Conservation (phyloP, 2,329 filamentous ascomycete genomes). For the Cytospora mali region DNA sequence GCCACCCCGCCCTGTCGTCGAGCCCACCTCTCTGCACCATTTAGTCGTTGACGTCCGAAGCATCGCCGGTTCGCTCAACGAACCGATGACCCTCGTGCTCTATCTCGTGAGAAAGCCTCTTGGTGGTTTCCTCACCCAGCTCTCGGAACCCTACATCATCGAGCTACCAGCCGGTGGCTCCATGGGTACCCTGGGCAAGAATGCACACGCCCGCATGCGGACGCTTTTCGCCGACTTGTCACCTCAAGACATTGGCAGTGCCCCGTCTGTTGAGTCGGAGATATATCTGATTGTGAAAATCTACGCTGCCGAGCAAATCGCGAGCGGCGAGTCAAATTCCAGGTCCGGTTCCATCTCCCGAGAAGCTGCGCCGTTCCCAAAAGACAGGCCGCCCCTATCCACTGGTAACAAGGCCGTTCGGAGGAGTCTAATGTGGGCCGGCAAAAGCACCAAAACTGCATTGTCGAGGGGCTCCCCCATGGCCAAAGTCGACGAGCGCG, state of each 20-base stretch:
- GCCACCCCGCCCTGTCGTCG: constrained; percentile 68
- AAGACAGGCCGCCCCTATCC: constrained; percentile 53
- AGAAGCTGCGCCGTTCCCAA: constrained; percentile 43
- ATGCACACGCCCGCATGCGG: constrained; percentile 70
- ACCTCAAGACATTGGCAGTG: constrained; percentile 69
- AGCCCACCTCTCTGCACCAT: constrained; percentile 76
- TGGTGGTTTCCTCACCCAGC: constrained; percentile 62
- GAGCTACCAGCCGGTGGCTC: constrained; percentile 75
- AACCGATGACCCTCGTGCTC: constrained; percentile 74
- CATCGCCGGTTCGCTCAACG: constrained; percentile 75
- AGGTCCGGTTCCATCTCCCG: constrained; percentile 50
- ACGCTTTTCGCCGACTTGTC: constrained; percentile 88
- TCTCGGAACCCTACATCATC: constrained; percentile 84
- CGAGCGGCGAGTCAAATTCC: constrained; percentile 50
- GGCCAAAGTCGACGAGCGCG: constrained; percentile 60
- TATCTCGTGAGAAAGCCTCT: constrained; percentile 74
- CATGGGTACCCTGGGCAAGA: constrained; percentile 65
- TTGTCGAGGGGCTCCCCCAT: constrained; percentile 56
- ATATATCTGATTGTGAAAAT: constrained; percentile 85
- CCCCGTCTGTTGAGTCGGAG: constrained; percentile 65
- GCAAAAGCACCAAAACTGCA: constrained; percentile 56
- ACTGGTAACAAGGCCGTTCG: constrained; percentile 57
- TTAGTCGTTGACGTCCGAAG: constrained; percentile 82
- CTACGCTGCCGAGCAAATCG: constrained; percentile 59
- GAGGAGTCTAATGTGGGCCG: constrained; percentile 71